Evolutionary conservation across 805 yeast species (phyloP).

Genomic region (Yarrowia sp.): DNA sequence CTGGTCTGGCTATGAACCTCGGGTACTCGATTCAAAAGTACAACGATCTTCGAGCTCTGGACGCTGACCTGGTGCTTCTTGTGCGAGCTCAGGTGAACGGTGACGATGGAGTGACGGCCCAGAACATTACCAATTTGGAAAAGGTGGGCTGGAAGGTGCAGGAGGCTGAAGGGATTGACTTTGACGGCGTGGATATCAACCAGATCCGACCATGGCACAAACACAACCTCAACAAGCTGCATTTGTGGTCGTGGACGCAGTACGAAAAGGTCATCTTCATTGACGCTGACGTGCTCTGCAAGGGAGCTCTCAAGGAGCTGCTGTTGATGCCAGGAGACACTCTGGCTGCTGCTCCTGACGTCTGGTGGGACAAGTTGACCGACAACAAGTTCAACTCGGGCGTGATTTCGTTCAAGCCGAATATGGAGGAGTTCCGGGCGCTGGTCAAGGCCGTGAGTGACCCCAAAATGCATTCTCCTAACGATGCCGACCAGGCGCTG

Average conservation of each 20-base stretch:
- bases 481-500: slow-evolving; percentile 46
- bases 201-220: slow-evolving; percentile 43
- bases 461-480: slow-evolving; percentile 46
- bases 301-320: slow-evolving; percentile 41
- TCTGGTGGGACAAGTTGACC: slow-evolving; percentile 45
- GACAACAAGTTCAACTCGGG: slow-evolving; percentile 46
- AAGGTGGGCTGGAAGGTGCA: slow-evolving; percentile 45
- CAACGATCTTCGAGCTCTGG: slow-evolving; percentile 45
- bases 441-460: slow-evolving; percentile 44
- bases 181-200: slow-evolving; percentile 44
- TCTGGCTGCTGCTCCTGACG: slow-evolving; percentile 46
- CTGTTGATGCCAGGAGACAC: slow-evolving; percentile 45
- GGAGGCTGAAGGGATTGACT: slow-evolving; percentile 44
- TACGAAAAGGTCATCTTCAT: slow-evolving; percentile 56
- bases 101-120: slow-evolving; percentile 45
- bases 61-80: slow-evolving; percentile 45
- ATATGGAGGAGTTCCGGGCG: slow-evolving; percentile 44
- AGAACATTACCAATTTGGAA: slow-evolving; percentile 44
- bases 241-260: slow-evolving; percentile 59
- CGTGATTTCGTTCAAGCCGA: slow-evolving; percentile 44
- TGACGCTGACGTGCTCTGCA: slow-evolving; percentile 59
- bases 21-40: slow-evolving; percentile 45
- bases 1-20: slow-evolving; percentile 45
- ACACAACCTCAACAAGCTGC: slow-evolving; percentile 60
- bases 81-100: slow-evolving; percentile 44